These are phyloP conservation scores for Coix lacrymajobi DNA, from an alignment of 176 grass and related monocot genomes.

Conservation along the genomic window DNA sequence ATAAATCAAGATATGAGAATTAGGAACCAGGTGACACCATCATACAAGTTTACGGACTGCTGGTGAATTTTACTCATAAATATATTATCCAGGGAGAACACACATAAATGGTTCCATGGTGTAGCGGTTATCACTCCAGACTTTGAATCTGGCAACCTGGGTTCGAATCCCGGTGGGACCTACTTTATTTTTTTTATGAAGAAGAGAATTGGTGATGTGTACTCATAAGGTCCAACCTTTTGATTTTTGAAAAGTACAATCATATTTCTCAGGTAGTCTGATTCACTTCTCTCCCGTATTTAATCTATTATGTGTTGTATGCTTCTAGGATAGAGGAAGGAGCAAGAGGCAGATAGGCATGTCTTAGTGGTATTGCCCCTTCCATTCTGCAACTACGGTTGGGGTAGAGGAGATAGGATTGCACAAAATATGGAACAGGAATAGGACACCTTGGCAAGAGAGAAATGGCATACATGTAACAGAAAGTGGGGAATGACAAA, in stretches of 20 bases:
- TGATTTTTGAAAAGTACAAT: not conserved
- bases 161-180: conserved; percentile 79
- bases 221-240: not conserved
- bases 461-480: not conserved
- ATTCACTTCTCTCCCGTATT: not conserved
- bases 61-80: too few species aligned
- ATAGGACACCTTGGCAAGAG: not conserved
- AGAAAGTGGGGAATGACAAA: not conserved
- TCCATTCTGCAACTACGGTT: not conserved
- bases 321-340: not conserved
- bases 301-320: not conserved
- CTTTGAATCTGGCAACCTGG: conserved; percentile 89
- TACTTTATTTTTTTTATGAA: not conserved
- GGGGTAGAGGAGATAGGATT: not conserved
- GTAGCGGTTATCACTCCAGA: conserved; percentile 94
- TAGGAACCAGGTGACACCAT: too few species aligned
- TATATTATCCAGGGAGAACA: not conserved
- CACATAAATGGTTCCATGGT: conserved; percentile 57
- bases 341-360: not conserved
- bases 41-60: too few species aligned
- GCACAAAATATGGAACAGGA: not conserved
- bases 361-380: not conserved
- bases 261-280: too few species aligned
- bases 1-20: too few species aligned
- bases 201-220: not conserved